phyloP scores from a whole-genome alignment of 768 basidiomycete species.

The Lanmaoa pseudosensibilis region DNA sequence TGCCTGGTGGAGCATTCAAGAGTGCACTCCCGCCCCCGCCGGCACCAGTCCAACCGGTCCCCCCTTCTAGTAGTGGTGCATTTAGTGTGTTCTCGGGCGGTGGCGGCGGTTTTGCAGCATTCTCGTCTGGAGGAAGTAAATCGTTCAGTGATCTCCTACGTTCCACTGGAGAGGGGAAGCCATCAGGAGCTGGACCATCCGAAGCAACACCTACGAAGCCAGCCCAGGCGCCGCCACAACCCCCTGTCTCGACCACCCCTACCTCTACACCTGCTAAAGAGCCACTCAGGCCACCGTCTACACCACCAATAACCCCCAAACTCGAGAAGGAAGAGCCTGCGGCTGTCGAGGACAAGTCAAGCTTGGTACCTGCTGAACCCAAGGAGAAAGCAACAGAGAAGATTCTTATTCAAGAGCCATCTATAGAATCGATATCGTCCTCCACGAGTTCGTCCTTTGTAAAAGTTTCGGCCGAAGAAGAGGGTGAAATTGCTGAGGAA shows the following conservation, averaged over 20 bases:
- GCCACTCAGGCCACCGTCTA: neutral
- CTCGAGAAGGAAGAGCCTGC: neutral
- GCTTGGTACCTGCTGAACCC: neutral
- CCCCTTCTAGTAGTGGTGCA: conserved; percentile 19
- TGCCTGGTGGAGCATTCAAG: conserved; percentile 25
- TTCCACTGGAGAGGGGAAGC: conserved; percentile 31
- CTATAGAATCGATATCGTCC: conserved; percentile 41
- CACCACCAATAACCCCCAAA: neutral
- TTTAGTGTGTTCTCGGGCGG: conserved; percentile 33
- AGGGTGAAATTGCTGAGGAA: conserved; percentile 21
- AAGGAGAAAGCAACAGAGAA: conserved; percentile 13
- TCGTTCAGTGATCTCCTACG: conserved; percentile 67
- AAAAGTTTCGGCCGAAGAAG: conserved; percentile 37
- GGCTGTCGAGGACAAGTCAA: neutral
- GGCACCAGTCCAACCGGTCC: conserved; percentile 8
- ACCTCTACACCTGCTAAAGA: conserved; percentile 15
- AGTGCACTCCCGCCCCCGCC: conserved; percentile 17
- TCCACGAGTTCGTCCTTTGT: conserved; percentile 47
- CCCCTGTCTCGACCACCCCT: conserved; percentile 13
- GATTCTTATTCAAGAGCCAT: conserved; percentile 12
- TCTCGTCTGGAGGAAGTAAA: conserved; percentile 45
- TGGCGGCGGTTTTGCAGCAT: conserved; percentile 51
- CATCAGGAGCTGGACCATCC: conserved; percentile 18
- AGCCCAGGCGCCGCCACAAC: neutral
- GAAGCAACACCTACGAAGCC: conserved; percentile 17